These are phyloP conservation scores for Earliella scabrosa DNA, from an alignment of 1,284 basidiomycete genomes.

Conservation along the genomic window DNA sequence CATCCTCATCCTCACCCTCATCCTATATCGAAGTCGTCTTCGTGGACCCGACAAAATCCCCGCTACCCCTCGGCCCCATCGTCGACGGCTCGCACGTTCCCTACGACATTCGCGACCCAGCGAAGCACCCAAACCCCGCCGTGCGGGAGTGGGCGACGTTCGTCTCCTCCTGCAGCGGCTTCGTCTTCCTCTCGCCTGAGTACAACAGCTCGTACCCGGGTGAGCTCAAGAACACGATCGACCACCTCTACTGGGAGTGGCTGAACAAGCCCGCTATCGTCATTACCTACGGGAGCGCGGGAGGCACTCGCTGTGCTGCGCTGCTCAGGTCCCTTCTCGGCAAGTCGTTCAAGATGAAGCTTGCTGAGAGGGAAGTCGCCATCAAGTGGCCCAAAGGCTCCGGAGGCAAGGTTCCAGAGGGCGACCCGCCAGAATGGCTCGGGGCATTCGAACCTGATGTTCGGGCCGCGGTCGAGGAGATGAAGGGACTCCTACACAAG, in stretches of 20 bases:
- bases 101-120: constrained; percentile 29
- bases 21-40: constrained; percentile 22
- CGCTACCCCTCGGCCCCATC: constrained; percentile 33
- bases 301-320: constrained; percentile 24
- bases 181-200: constrained; percentile 34
- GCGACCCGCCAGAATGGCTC: constrained; percentile 30
- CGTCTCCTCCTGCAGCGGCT: constrained; percentile 29
- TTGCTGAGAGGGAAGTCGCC: constrained; percentile 22
- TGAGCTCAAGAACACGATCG: constrained; percentile 36
- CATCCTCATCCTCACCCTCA: neutral
- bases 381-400: constrained; percentile 30
- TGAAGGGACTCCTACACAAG: constrained; percentile 19
- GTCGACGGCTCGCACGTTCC: constrained; percentile 32
- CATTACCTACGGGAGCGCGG: constrained; percentile 33
- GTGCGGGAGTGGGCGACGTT: constrained; percentile 33
- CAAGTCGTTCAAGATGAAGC: constrained; percentile 27
- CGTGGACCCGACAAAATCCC: constrained; percentile 29
- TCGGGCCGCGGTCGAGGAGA: constrained; percentile 25
- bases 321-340: constrained; percentile 28
- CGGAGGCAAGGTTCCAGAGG: constrained; percentile 21
- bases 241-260: constrained; percentile 38
- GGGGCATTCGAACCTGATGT: constrained; percentile 24
- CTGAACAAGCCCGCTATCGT: constrained; percentile 31
- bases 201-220: constrained; percentile 37
- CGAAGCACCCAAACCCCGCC: constrained; percentile 28